Conservation (phyloP, 2,329 filamentous ascomycete species). For the Intubia oerlemansii region DNA sequence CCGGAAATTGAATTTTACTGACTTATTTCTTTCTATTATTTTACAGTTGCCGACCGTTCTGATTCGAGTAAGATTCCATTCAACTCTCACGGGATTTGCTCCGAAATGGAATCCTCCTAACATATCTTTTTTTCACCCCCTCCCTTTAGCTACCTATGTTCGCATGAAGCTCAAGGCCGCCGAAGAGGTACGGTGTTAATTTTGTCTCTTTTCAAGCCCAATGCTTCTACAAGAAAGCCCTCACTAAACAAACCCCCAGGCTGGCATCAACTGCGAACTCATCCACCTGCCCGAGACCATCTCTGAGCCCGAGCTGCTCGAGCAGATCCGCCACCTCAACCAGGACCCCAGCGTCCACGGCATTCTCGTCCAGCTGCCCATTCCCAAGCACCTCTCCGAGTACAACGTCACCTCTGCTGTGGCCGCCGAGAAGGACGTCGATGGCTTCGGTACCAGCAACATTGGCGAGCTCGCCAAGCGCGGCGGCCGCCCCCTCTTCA, state of each 20-base stretch:
- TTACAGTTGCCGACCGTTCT: conserved; percentile 78
- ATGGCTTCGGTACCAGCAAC: conserved; percentile 84
- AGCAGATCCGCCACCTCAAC: conserved; percentile 65
- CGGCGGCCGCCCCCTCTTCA: conserved; percentile 72
- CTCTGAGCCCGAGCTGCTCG: conserved; percentile 67
- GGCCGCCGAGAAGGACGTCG: conserved; percentile 86
- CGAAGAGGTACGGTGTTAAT: conserved; percentile 54
- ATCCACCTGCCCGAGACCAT: conserved; percentile 66
- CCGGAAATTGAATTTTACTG: too few species aligned
- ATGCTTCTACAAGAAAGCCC: neutral
- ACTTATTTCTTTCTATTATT: too few species aligned
- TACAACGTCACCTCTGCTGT: conserved; percentile 80
- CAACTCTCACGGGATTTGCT: too few species aligned
- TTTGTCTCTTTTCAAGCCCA: neutral
- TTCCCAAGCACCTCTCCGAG: conserved; percentile 79
- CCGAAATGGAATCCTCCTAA: too few species aligned
- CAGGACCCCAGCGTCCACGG: conserved; percentile 73
- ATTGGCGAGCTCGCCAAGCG: conserved; percentile 95
- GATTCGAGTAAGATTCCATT: conserved; percentile 61
- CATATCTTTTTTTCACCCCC: neutral
- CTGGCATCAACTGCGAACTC: conserved; percentile 74
- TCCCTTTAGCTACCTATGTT: conserved; percentile 78
- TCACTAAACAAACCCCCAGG: conserved; percentile 23
- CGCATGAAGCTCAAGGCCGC: conserved; percentile 99
- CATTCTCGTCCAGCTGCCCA: conserved; percentile 79